A percentile compares a stretch with the other conserved stretches of the same genome.
Conservation (phyloP, 371 early-diverging fungal species). For the Dinochytrium kinnereticum region DNA sequence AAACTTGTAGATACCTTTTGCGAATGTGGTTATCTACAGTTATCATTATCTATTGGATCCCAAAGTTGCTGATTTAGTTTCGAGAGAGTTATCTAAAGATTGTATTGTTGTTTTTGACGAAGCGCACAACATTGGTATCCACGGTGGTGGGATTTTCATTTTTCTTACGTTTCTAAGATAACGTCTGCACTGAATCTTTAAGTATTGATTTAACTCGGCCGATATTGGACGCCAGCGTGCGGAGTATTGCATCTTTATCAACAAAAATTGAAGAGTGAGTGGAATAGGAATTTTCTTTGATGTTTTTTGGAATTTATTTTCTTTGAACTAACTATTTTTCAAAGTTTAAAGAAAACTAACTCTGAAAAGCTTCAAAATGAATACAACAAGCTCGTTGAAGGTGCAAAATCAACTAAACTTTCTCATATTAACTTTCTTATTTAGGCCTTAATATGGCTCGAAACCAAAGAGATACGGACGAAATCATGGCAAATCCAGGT, state of each 20-base stretch:
- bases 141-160: neutral
- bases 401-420: slow-evolving; percentile 26
- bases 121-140: slow-evolving; percentile 98
- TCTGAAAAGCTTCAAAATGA: slow-evolving; percentile 86
- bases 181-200: slow-evolving; percentile 78
- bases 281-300: neutral
- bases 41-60: slow-evolving; percentile 99
- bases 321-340: slow-evolving; percentile 5
- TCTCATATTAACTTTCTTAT: neutral
- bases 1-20: slow-evolving; percentile 70
- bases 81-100: slow-evolving; percentile 90
- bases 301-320: neutral
- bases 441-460: slow-evolving; percentile 72
- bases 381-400: slow-evolving; percentile 88
- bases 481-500: slow-evolving; percentile 62
- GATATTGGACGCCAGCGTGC: slow-evolving; percentile 87
- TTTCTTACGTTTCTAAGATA: neutral
- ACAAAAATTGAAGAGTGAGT: slow-evolving; percentile 72
- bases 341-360: slow-evolving; percentile 83
- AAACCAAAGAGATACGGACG: slow-evolving; percentile 47
- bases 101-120: slow-evolving; percentile 99
- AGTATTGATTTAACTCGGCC: slow-evolving; percentile 93
- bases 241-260: slow-evolving; percentile 74
- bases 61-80: slow-evolving; percentile 96
- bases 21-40: slow-evolving; percentile 98